Percentiles rank a stretch among this genome's conserved stretches.
These are phyloP conservation scores for Mucor mucedo DNA, from an alignment of 371 early-diverging fungal genomes.

Conservation along the genomic window DNA sequence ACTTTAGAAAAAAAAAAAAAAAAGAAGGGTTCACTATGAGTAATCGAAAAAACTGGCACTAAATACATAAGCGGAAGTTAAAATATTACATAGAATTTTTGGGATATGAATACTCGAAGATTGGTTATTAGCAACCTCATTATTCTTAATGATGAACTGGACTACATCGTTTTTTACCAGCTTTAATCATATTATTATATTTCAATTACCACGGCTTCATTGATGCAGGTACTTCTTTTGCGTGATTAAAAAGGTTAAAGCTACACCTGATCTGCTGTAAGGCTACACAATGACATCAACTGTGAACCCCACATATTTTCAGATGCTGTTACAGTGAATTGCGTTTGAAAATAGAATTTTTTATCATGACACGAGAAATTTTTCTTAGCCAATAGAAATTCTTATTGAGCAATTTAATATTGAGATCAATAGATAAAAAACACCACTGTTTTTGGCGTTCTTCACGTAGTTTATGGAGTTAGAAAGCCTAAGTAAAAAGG, in stretches of 20 bases:
- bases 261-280: background rate
- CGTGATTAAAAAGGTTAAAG: background rate
- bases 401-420: too few species aligned
- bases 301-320: background rate
- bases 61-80: too few species aligned
- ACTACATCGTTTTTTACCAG: constrained; percentile 38
- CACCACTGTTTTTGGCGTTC: too few species aligned
- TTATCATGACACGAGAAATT: too few species aligned
- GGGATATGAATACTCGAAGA: constrained; percentile 43
- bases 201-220: background rate
- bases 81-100: too few species aligned
- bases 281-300: constrained; percentile 14
- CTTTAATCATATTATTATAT: too few species aligned
- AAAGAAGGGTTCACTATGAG: background rate
- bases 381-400: too few species aligned
- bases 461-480: too few species aligned
- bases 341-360: too few species aligned
- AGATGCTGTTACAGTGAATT: background rate
- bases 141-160: constrained; percentile 41
- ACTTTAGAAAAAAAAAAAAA: constrained; percentile 6
- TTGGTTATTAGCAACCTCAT: constrained; percentile 11
- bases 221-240: background rate
- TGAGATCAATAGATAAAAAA: too few species aligned
- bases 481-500: too few species aligned
- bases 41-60: too few species aligned